Base-by-base conservation (phyloP, 1,139 yeast genomes). In the Blastobotrys niveus region DNA sequence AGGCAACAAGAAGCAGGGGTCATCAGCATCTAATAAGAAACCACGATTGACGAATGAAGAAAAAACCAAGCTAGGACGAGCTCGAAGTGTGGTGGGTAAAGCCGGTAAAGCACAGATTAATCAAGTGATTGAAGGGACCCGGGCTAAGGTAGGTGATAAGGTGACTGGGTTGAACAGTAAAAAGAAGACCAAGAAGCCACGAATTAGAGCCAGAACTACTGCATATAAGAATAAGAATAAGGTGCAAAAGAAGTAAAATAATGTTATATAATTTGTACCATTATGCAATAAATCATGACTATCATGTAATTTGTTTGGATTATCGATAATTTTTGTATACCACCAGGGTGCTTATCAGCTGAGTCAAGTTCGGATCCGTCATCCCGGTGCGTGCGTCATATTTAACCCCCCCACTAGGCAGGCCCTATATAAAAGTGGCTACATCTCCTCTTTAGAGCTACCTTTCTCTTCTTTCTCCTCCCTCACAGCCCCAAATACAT, bases 1-100 rank as follows among this genome's bases (percentile, higher is more conserved):
- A 8, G 9, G 20, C 15, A 14, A 14, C 31, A 15, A 36, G 31
- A 3, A 17, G 72, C 69, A 46, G 67, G 68, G 55, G 25, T 19
- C 27, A 12, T 27, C 35, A 50, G 61, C 48, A 61, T 67, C 58
- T 30, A 31, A 35, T 35, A 48, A 58, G 59, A 53, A 50, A 56
- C 48, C 50, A 61, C 36, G 49, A 19, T 44, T 58, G 27, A 49
- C 56, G n/a, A 48, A 48, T 32, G 54, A 55, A 36, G 93, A 86
- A 62, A 82, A 74, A 65, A 82, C 95, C 12, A 78, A 77, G 59
- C 65, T 86, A 33, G 96, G 96, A 35, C 76, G 95, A 62, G 94
- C 93, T 19, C 75, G 75, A 58, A 71, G 77, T 46, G 71, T 82
- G 7, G 72, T 88, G 42, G 93, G 94, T 43, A 84, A 80, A 60